Conservation (phyloP, 164 flowering plant genomes). For the Vitis amurensis region DNA sequence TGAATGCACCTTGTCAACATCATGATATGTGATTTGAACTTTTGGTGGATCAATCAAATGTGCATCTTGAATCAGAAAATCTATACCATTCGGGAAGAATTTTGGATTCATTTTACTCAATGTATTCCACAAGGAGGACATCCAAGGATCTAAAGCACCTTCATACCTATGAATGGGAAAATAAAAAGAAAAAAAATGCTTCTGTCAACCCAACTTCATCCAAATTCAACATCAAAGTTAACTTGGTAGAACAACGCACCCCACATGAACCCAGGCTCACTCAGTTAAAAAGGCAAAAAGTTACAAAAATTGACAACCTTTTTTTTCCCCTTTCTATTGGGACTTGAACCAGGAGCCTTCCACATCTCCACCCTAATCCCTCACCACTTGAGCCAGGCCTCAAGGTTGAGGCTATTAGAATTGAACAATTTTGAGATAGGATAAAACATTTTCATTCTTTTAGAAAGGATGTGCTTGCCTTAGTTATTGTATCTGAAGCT, state of each 20-base stretch:
- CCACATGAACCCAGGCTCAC: background rate
- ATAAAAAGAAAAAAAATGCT: constrained; percentile 2
- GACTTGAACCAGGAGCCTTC: too few relatives aligned
- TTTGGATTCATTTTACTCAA: constrained; percentile 50
- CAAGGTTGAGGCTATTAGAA: too few relatives aligned
- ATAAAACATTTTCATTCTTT: background rate
- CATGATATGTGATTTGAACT: constrained; percentile 59
- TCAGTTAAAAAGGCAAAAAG: background rate
- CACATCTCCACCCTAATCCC: too few relatives aligned
- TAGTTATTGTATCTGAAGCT: background rate
- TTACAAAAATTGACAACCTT: too few relatives aligned
- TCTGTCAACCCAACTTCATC: background rate
- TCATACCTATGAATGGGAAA: constrained; percentile 62
- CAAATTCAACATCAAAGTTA: background rate
- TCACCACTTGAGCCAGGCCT: too few relatives aligned
- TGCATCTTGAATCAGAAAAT: constrained; percentile 31
- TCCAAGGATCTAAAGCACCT: constrained; percentile 97
- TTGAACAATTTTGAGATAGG: background rate
- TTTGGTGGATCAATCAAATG: constrained; percentile 63
- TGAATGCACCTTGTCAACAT: constrained; percentile 25
- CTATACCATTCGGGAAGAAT: constrained; percentile 56
- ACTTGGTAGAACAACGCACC: background rate
- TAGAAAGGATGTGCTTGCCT: background rate
- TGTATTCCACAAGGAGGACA: constrained; percentile 73
- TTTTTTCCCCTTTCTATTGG: too few relatives aligned